A percentile compares a stretch with the other conserved stretches of the same genome.
Evolutionary conservation across 2,329 filamentous ascomycete genomes (phyloP).

Genomic region (Epicoccum nigrum): DNA sequence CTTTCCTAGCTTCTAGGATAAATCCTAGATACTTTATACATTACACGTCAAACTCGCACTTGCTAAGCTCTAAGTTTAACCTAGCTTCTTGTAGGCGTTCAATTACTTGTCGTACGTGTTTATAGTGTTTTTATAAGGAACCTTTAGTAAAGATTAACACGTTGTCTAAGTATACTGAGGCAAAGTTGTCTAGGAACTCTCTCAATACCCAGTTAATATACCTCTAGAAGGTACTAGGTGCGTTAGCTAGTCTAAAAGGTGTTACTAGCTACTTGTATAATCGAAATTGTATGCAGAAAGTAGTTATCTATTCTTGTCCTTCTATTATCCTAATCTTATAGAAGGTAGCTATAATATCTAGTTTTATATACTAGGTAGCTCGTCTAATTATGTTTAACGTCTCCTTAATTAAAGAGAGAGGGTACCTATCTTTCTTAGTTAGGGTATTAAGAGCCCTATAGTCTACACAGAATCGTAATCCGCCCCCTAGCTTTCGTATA

Average conservation of each 20-base stretch:
- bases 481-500: not conserved
- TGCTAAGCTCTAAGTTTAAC: too few relatives aligned
- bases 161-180: too few relatives aligned
- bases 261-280: not conserved
- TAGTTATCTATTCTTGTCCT: not conserved
- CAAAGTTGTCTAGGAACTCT: too few relatives aligned
- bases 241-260: not conserved
- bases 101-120: too few relatives aligned
- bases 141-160: too few relatives aligned
- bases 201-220: too few relatives aligned
- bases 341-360: not conserved
- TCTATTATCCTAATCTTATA: not conserved
- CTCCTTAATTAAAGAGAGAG: not conserved
- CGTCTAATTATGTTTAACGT: not conserved
- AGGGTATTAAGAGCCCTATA: not conserved
- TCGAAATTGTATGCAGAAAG: not conserved
- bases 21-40: too few relatives aligned
- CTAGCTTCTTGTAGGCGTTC: too few relatives aligned
- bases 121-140: too few relatives aligned
- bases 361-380: not conserved
- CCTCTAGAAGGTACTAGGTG: too few relatives aligned
- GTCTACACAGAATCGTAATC: not conserved
- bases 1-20: too few relatives aligned
- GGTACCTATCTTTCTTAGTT: not conserved
- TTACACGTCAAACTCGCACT: too few relatives aligned